phyloP scores from a whole-genome alignment of 805 yeast genomes.

The Candida yuanshanica region DNA sequence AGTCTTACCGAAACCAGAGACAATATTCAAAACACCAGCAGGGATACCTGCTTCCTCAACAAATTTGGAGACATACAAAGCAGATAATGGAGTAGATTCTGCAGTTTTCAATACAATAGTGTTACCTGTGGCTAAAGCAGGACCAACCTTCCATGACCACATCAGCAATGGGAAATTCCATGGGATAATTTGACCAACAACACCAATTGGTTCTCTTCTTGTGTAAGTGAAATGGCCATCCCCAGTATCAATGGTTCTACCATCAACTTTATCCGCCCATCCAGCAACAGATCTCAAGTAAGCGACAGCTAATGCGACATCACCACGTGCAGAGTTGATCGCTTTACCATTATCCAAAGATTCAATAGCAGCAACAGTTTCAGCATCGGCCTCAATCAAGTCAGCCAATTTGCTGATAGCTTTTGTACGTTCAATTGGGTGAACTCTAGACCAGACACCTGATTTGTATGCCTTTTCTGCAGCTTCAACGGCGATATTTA shows the following conservation, averaged over 20 bases:
- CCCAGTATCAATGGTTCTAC: constrained; percentile 11
- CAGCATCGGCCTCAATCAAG: constrained; percentile 8
- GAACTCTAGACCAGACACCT: constrained; percentile 10
- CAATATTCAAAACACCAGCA: constrained; percentile 10
- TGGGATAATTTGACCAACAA: constrained; percentile 12
- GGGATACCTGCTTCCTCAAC: constrained; percentile 13
- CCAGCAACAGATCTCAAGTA: constrained; percentile 13
- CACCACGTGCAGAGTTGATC: constrained; percentile 12
- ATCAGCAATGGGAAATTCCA: constrained; percentile 13
- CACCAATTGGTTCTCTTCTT: constrained; percentile 12
- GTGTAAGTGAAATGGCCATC: constrained; percentile 9
- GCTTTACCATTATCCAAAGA: constrained; percentile 12
- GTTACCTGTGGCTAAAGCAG: constrained; percentile 13
- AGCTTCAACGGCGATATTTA: constrained; percentile 10
- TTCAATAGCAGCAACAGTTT: constrained; percentile 8
- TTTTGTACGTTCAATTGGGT: constrained; percentile 9
- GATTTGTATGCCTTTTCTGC: constrained; percentile 9
- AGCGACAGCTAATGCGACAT: constrained; percentile 8
- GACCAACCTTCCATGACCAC: constrained; percentile 14
- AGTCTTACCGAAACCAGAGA: constrained; percentile 14
- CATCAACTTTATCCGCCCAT: constrained; percentile 13
- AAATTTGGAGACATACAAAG: constrained; percentile 8
- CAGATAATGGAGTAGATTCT: constrained; percentile 12
- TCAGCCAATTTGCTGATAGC: constrained; percentile 12
- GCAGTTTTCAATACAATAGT: constrained; percentile 10